Percentiles rank a stretch among this genome's conserved stretches.
Conservation (phyloP, 257 asterid species). For the Gentiana dahurica region DNA sequence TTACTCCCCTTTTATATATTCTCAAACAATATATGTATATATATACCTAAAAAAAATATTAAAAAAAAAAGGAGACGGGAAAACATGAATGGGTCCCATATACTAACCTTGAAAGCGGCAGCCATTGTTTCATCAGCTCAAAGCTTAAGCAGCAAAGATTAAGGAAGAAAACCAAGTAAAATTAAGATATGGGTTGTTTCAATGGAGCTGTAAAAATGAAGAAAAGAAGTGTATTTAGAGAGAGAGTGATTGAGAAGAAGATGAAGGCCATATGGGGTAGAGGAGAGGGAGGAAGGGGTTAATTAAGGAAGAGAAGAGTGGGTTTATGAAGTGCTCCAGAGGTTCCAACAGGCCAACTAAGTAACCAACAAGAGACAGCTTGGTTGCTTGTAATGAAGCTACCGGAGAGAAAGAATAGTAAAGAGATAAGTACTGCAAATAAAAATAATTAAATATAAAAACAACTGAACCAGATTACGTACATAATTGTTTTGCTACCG, state of each 20-base stretch:
- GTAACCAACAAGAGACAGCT: constrained; percentile 91
- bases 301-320: not conserved
- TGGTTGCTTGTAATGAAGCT: constrained; percentile 95
- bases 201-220: not conserved
- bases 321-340: constrained; percentile 37
- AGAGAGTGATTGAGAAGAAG: not conserved
- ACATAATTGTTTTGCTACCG: too few relatives aligned
- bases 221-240: not conserved
- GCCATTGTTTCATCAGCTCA: too few relatives aligned
- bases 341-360: constrained; percentile 63
- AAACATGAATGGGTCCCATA: too few relatives aligned
- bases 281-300: not conserved
- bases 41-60: too few relatives aligned
- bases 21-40: too few relatives aligned
- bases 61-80: too few relatives aligned
- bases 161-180: too few relatives aligned
- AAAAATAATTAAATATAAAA: constrained; percentile 27
- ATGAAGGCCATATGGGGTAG: not conserved
- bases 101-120: too few relatives aligned
- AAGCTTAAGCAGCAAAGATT: too few relatives aligned
- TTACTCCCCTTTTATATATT: too few relatives aligned
- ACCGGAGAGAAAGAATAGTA: constrained; percentile 2
- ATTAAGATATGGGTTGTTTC: too few relatives aligned
- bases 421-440: constrained; percentile 27
- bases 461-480: too few relatives aligned